Evolutionary conservation across 179 eudicot genomes (phyloP), one percentile per base, ranked within the genome.

Genomic region (Beta corolliflora): DNA sequence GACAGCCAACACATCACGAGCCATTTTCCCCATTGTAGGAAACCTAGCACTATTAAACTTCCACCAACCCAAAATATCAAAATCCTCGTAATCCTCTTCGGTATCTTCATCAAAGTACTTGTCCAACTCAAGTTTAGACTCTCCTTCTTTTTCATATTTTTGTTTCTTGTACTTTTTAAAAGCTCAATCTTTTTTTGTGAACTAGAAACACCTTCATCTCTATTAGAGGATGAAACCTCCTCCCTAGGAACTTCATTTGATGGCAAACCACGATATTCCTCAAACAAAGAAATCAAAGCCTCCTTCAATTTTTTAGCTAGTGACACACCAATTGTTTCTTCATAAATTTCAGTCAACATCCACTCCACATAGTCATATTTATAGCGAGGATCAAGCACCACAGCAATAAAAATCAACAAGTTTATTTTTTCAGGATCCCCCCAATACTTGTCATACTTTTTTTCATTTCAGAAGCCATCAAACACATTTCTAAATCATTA

Each of bases 1-100:
- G 4, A 79, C 59, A 4, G 50, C 69, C 2, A 79, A 53, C 9
- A 79, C 71, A 71, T 79, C 82, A 9, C 25, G 21, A 46, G 77
- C 77, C 70, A 71, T 79, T 12, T 44, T 11, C 59, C 7, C 7
- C 44, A 79, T 15, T 55, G 21, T 13, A 4, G 60, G 77, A 13
- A 59, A 72, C 16, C 56, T 25, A 11, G 44, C 73, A 18, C 50
- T 19, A 0, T 18, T 5, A 3, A 31, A 13, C 31, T 54, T 78
- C 81, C 81, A 53, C 29, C 73, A 78, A 6, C 23, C 31, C 52
- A 78, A 78, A n/a, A 55, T 31, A 15, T 68, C 75, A 54, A 78
- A 78, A 1, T 13, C 5, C 10, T n/a, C n/a, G 3, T 12, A 25
- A 9, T 3, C 31, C 8, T 1, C 19, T n/a, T 21, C 44, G 3